A percentile compares a stretch with the other conserved stretches of the same genome.
These are phyloP conservation scores for Boletus rubescentipes DNA, from an alignment of 768 basidiomycete species.

Conservation along the genomic window DNA sequence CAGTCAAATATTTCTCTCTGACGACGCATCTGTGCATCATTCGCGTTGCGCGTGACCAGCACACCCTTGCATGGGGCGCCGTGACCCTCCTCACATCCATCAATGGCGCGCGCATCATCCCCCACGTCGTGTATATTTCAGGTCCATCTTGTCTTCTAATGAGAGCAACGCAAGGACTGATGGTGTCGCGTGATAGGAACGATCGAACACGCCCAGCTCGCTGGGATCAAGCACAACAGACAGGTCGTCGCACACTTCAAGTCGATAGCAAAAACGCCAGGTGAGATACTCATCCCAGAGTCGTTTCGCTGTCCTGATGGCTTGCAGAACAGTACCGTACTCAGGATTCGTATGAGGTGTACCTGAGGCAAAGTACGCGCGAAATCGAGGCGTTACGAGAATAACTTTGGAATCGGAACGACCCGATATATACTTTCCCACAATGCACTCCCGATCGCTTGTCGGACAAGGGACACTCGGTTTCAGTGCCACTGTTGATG, in stretches of 20 bases:
- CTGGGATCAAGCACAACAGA: no score
- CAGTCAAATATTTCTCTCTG: conserved; percentile 89
- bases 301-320: not conserved
- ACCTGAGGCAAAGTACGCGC: conserved; percentile 52
- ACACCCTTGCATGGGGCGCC: conserved; percentile 77
- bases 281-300: conserved; percentile 32
- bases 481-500: no score
- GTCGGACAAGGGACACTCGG: no score
- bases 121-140: conserved; percentile 78
- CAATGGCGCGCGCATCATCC: conserved; percentile 59
- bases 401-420: conserved; percentile 27
- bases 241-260: conserved; percentile 69
- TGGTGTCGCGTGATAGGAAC: conserved; percentile 54
- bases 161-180: not conserved
- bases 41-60: conserved; percentile 80
- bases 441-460: no score
- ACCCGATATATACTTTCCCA: no score
- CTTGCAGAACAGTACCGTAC: conserved; percentile 43
- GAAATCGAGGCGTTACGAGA: conserved; percentile 72
- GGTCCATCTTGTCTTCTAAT: conserved; percentile 45
- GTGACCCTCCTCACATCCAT: conserved; percentile 67
- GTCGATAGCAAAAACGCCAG: conserved; percentile 49
- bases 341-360: conserved; percentile 59
- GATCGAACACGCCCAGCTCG: conserved; percentile 79
- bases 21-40: conserved; percentile 82